Conservation (phyloP, 306 rosid genomes). For the Parietaria judaica region DNA sequence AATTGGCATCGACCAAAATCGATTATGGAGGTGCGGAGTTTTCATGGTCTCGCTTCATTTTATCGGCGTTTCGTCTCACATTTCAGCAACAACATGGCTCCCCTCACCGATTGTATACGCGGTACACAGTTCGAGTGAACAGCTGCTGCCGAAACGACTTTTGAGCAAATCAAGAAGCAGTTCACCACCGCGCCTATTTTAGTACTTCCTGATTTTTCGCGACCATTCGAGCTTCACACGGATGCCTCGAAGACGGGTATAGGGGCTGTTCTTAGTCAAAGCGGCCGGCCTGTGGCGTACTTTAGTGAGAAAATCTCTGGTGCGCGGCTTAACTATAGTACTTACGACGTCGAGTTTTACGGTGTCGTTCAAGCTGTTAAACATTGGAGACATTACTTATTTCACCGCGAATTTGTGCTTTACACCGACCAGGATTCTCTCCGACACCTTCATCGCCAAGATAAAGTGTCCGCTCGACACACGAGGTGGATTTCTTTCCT, state of each 20-base stretch:
- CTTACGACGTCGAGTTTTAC: too few species aligned
- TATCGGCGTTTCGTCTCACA: background rate
- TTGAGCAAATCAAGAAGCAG: too few species aligned
- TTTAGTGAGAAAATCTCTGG: too few species aligned
- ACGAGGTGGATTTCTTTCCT: too few species aligned
- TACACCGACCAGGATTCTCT: background rate
- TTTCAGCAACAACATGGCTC: constrained; percentile 1
- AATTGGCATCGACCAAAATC: background rate
- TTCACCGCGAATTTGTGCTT: background rate
- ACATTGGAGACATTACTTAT: background rate
- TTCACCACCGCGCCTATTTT: background rate
- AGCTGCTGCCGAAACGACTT: too few species aligned
- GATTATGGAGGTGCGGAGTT: background rate
- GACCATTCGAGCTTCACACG: background rate
- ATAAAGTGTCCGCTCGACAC: background rate
- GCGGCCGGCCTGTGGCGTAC: too few species aligned
- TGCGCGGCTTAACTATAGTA: too few species aligned
- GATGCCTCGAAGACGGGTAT: background rate
- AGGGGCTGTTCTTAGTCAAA: too few species aligned
- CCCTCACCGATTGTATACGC: constrained; percentile 1
- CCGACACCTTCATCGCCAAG: background rate
- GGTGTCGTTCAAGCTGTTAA: background rate
- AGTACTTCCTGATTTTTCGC: background rate
- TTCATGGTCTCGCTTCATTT: background rate
- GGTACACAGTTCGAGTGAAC: background rate